Conservation (phyloP, 2,329 filamentous ascomycete genomes). For the Trichoderma sp. region DNA sequence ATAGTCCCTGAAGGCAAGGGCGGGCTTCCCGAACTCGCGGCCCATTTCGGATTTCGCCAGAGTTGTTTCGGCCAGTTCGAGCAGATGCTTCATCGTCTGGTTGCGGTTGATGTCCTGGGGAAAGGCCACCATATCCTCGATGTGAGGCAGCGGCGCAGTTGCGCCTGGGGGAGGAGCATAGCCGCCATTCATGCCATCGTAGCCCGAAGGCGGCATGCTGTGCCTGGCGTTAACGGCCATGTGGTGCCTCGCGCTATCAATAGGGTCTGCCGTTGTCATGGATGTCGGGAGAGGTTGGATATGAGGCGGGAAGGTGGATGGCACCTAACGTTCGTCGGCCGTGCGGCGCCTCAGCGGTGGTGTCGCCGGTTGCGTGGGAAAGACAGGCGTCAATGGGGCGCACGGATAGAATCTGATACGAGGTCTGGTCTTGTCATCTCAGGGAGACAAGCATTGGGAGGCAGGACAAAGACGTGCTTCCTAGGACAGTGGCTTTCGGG, state of each 20-base stretch:
- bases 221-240: constrained; percentile 34
- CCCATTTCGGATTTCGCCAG: constrained; percentile 59
- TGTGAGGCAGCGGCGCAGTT: constrained; percentile 45
- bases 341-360: not conserved
- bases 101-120: constrained; percentile 46
- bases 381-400: not conserved
- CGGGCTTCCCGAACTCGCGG: constrained; percentile 62
- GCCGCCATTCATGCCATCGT: constrained; percentile 29
- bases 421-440: constrained; percentile 14
- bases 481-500: constrained; percentile 9
- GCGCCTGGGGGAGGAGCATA: constrained; percentile 25
- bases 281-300: not conserved
- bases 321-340: not conserved
- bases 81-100: constrained; percentile 51
- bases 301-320: not conserved
- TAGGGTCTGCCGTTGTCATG: constrained; percentile 19
- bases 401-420: not conserved
- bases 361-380: not conserved
- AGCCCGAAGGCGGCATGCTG: constrained; percentile 29
- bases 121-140: constrained; percentile 50
- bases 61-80: constrained; percentile 51
- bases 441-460: constrained; percentile 10
- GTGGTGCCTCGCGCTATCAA: constrained; percentile 28
- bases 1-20: constrained; percentile 79
- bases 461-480: not conserved